These are phyloP conservation scores for Colletotrichum sp. DNA, from an alignment of 2,329 filamentous ascomycete species.

Conservation along the genomic window DNA sequence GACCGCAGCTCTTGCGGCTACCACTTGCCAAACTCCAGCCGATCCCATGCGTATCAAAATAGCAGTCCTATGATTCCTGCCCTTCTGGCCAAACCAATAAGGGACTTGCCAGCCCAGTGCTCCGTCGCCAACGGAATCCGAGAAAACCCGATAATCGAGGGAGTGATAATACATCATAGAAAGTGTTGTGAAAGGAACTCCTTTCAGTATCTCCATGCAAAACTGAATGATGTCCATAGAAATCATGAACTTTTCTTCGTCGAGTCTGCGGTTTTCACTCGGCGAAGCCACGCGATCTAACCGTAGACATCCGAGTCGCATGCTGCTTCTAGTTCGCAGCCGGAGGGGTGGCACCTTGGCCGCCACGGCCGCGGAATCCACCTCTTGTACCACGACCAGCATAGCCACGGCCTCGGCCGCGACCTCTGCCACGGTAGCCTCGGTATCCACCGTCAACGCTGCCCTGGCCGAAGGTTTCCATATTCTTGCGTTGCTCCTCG, in stretches of 20 bases:
- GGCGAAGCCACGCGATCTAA: neutral
- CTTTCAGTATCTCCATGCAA: neutral
- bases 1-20: slow-evolving; percentile 10
- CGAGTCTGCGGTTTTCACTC: neutral
- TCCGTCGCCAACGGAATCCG: slow-evolving; percentile 16
- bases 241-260: neutral
- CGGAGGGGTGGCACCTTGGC: neutral
- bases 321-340: slow-evolving; percentile 7
- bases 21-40: slow-evolving; percentile 22
- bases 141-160: slow-evolving; percentile 13
- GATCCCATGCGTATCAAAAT: slow-evolving; percentile 21
- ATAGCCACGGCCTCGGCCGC: slow-evolving; percentile 68
- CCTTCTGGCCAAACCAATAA: slow-evolving; percentile 7
- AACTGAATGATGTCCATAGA: neutral
- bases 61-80: slow-evolving; percentile 19
- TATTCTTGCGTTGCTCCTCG: slow-evolving; percentile 93
- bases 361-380: slow-evolving; percentile 37
- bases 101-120: slow-evolving; percentile 14
- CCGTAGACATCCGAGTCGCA: neutral
- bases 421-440: slow-evolving; percentile 78
- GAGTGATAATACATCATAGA: slow-evolving; percentile 21
- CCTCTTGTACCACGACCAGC: slow-evolving; percentile 41
- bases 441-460: slow-evolving; percentile 85
- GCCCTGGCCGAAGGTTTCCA: slow-evolving; percentile 97
- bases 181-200: neutral